Evolutionary conservation across 129 eudicot species (phyloP), one percentile per base, ranked within the genome.

Genomic region (Flaveria sonorensis): DNA sequence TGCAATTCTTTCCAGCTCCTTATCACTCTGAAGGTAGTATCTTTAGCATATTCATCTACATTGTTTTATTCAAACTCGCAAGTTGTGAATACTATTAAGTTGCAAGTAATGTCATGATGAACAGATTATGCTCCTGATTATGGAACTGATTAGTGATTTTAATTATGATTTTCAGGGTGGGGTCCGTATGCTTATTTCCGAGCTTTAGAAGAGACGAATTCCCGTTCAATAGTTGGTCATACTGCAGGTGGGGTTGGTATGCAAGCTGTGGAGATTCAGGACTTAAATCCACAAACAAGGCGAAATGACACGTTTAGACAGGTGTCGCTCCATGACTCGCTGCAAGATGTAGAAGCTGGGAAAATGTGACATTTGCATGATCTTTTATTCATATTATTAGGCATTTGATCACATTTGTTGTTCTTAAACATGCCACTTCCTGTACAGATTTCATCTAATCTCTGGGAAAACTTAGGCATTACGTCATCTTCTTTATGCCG

Each of bases 1-100:
- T 88, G 71, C 96, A 91, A 36, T 91, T 91, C 63, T 91, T 91
- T 80, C 92, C 93, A 12, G 86, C 96, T 87, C 97, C 98, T 32
- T 81, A 90, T 82, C 85, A 82, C 69, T 63, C 85, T 1, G 84
- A 90, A 80, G 89, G 96, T 88, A 83, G 26, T 30, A 28, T 36
- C 19, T 73, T 32, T 23, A 11, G 23, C 52, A 43, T 20, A 19
- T 20, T 42, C 36, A 68, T 43, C 30, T 19, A 68, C 2, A 18
- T 43, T 45, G 45, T 63, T 63, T 28, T 63, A 1, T 16, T 63
- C 21, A 14, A 7, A 26, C 13, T 45, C 13, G 0, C 14, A 2
- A 8, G 7, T 53, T 53, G 61, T 2, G n/a, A 23, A 0, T 7
- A 19, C 7, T 55, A 18, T 55, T 6, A 55, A 55, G 62, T 55